Evolutionary conservation across 257 asterid genomes (phyloP), one percentile per base, ranked within the genome.

Genomic region (Verbena officinalis): DNA sequence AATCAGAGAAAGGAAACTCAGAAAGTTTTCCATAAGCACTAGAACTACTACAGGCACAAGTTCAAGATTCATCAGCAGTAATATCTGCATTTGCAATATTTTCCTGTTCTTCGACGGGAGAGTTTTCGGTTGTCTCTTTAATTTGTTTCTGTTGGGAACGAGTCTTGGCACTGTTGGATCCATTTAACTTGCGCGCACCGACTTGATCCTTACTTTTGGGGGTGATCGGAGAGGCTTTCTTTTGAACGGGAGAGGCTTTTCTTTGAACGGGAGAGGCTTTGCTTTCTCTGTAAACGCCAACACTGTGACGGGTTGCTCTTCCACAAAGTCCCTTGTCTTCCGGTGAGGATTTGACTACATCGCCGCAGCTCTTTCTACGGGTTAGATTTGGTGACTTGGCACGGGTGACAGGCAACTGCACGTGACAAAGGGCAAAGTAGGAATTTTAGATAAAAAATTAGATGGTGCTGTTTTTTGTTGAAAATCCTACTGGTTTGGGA

Each of bases 351-450:
- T 76, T 78, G 39, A 54, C 49, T 20, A 85, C 87, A 76, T 86
- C 97, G 27, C 95, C 73, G 21, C 86, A 85, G 79, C 97, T 90
- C 82, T 88, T 93, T 77, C 98, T 87, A 72, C 97, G 48, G 7
- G 79, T 74, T 27, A 89, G 78, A 42, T 86, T 89, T 45, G 96
- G 98, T 68, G 98, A 92, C 71, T 92, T 92, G 55, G 98, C 88
- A 40, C 98, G 98, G 58, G 98, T 92, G 51, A 92, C 89, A 7
- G 98, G 98, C 69, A 89, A 69, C 98, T 91, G 87, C 70, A 78
- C 53, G 65, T 55, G 34, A 71, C 54, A 52, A 19, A 70, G 36
- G 40, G 9, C 33, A 27, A 27, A 2, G 5, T 27, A 27, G 5
- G 33, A 27, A 27, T 27, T 27, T 27, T 27, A 27, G 33, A 27